phyloP scores from a whole-genome alignment of 441 rosid species.

The Gossypium gossypioides region DNA sequence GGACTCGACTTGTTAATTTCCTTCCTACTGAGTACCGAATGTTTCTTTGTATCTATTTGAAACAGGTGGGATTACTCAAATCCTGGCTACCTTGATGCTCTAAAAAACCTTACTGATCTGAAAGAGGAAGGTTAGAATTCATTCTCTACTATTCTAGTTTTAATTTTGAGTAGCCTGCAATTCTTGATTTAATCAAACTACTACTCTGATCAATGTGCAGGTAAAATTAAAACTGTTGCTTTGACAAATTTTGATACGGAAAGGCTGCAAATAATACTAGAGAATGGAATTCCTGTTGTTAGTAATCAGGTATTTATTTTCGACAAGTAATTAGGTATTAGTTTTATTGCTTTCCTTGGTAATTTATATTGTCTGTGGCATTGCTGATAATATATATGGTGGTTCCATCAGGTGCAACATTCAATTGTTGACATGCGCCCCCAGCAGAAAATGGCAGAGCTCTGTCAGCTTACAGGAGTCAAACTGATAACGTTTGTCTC shows the following conservation, averaged over 20 bases:
- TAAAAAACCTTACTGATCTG: slow-evolving; percentile 77
- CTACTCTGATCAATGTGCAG: slow-evolving; percentile 36
- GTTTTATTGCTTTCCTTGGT: not conserved
- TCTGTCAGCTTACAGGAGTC: slow-evolving; percentile 76
- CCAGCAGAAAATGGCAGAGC: slow-evolving; percentile 88
- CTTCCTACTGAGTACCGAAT: not conserved
- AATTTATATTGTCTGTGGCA: not conserved
- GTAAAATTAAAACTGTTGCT: slow-evolving; percentile 83
- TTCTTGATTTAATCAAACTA: slow-evolving; percentile 23
- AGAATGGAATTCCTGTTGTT: slow-evolving; percentile 77
- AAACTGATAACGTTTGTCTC: slow-evolving; percentile 77
- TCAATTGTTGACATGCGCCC: slow-evolving; percentile 93
- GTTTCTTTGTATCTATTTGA: slow-evolving; percentile 8
- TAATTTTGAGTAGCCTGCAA: slow-evolving; percentile 9
- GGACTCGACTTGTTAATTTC: not conserved
- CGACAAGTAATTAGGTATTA: slow-evolving; percentile 53
- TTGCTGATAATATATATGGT: slow-evolving; percentile 12
- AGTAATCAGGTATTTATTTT: slow-evolving; percentile 70
- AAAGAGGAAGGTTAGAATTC: slow-evolving; percentile 63
- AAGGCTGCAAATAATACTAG: slow-evolving; percentile 67
- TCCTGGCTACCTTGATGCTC: slow-evolving; percentile 78
- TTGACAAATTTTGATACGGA: slow-evolving; percentile 86
- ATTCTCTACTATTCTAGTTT: slow-evolving; percentile 14
- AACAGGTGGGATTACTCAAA: slow-evolving; percentile 94
- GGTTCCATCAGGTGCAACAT: slow-evolving; percentile 69